Conservation (phyloP, 345 rosid species). For the Alliaria petiolata region DNA sequence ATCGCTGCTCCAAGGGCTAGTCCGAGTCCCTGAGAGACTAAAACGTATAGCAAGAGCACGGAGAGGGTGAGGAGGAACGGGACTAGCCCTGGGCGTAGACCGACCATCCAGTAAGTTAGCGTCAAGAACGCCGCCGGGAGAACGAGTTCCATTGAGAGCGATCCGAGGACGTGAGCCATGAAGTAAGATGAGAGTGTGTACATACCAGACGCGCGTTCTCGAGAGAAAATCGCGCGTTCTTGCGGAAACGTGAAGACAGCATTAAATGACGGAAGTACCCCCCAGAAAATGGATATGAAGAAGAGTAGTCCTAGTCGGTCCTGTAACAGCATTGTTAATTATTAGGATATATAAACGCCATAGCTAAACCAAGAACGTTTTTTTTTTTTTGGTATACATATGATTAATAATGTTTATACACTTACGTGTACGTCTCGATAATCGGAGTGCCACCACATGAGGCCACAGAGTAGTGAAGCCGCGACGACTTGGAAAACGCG, state of each 20-base stretch:
- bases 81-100: constrained; percentile 47
- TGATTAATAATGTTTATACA: no score
- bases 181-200: constrained; percentile 84
- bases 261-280: constrained; percentile 85
- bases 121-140: constrained; percentile 71
- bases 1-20: constrained; percentile 78
- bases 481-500: constrained; percentile 75
- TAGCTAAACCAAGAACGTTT: no score
- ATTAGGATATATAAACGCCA: no score
- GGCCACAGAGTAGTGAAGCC: constrained; percentile 60
- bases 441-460: constrained; percentile 98
- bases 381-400: no score
- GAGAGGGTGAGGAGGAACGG: constrained; percentile 55
- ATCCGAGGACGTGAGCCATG: constrained; percentile 83
- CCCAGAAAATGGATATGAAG: constrained; percentile 90
- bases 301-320: constrained; percentile 88
- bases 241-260: constrained; percentile 88
- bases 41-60: constrained; percentile 68
- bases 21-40: constrained; percentile 86
- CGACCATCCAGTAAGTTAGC: constrained; percentile 81
- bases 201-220: constrained; percentile 90
- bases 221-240: constrained; percentile 66
- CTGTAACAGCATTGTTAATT: constrained; percentile 29
- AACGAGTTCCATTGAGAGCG: constrained; percentile 85
- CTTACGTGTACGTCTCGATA: constrained; percentile 41